A percentile compares a stretch with the other conserved stretches of the same genome.
These are phyloP conservation scores for Boletus rufocinnamomeus DNA, from an alignment of 768 basidiomycete genomes.

Conservation along the genomic window DNA sequence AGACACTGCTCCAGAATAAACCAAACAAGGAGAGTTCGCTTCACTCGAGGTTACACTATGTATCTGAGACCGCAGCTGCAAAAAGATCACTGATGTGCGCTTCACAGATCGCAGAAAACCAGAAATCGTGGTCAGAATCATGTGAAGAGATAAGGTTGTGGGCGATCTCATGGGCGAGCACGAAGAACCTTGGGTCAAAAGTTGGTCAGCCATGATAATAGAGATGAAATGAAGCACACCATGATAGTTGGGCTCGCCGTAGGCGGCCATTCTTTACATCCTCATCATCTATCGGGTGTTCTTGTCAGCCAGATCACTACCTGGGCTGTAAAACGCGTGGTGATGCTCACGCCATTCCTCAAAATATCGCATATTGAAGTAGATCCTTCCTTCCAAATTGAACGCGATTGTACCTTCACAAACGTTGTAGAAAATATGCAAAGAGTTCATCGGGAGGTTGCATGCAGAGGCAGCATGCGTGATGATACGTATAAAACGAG, in stretches of 20 bases:
- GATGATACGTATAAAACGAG: not conserved
- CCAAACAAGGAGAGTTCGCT: too few relatives aligned
- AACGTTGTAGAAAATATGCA: not conserved
- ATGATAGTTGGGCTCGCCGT: not conserved
- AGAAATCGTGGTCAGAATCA: conserved; percentile 89
- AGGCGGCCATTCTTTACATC: not conserved
- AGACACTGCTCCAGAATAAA: too few relatives aligned
- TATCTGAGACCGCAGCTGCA: not conserved
- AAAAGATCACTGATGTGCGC: conserved; percentile 46
- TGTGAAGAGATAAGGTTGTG: conserved; percentile 84
- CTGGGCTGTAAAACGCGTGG: not conserved
- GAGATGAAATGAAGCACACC: not conserved
- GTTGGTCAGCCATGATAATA: not conserved
- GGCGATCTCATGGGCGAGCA: conserved; percentile 86
- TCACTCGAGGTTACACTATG: not conserved
- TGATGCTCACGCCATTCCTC: not conserved
- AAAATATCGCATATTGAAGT: not conserved
- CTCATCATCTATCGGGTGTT: not conserved
- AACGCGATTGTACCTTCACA: not conserved
- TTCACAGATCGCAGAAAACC: conserved; percentile 86
- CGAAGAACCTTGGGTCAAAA: conserved; percentile 60
- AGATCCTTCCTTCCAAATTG: not conserved
- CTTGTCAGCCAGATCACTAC: not conserved
- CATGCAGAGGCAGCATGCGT: not conserved
- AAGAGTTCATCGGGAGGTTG: not conserved